phyloP scores from a whole-genome alignment of 139 green algal genomes.

The Haematococcus lacustris region DNA sequence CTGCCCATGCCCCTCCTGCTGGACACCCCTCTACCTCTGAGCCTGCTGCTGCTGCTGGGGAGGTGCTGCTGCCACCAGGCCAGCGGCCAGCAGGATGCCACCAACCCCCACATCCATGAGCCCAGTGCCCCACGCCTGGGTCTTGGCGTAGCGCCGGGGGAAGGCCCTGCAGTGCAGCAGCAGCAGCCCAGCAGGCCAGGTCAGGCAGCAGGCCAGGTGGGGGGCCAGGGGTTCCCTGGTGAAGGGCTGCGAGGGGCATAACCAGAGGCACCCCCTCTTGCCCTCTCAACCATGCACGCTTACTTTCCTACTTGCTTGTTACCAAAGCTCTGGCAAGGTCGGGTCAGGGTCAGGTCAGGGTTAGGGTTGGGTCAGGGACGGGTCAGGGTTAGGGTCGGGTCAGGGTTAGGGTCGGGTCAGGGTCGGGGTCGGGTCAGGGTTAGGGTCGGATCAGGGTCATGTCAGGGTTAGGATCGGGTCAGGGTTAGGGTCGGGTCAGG shows the following conservation, averaged over 20 bases:
- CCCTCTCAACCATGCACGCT: not conserved
- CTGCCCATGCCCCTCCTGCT: too few species aligned
- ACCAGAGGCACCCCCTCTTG: not conserved
- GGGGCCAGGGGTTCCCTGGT: not conserved
- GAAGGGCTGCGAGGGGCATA: too few species aligned
- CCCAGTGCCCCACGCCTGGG: constrained; percentile 63
- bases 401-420: not conserved
- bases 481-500: too few species aligned
- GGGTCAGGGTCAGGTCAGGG: too few species aligned
- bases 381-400: too few species aligned
- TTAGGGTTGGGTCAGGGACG: too few species aligned
- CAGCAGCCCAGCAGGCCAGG: not conserved
- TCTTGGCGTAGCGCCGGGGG: constrained; percentile 69
- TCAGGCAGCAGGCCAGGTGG: not conserved
- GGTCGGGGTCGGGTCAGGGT: too few species aligned
- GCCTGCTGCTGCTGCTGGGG: too few species aligned
- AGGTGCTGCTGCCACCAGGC: constrained; percentile 44
- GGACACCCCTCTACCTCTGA: too few species aligned
- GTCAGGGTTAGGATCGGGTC: too few species aligned
- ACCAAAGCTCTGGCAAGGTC: not conserved
- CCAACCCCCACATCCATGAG: constrained; percentile 90
- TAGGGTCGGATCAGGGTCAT: too few species aligned
- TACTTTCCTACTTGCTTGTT: not conserved
- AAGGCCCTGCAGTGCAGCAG: constrained; percentile 34
- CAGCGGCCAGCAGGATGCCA: constrained; percentile 63